Percentiles rank a stretch among this genome's conserved stretches.
phyloP scores from a whole-genome alignment of 2,329 filamentous ascomycete genomes.

The Phyllosticta capitalensis region DNA sequence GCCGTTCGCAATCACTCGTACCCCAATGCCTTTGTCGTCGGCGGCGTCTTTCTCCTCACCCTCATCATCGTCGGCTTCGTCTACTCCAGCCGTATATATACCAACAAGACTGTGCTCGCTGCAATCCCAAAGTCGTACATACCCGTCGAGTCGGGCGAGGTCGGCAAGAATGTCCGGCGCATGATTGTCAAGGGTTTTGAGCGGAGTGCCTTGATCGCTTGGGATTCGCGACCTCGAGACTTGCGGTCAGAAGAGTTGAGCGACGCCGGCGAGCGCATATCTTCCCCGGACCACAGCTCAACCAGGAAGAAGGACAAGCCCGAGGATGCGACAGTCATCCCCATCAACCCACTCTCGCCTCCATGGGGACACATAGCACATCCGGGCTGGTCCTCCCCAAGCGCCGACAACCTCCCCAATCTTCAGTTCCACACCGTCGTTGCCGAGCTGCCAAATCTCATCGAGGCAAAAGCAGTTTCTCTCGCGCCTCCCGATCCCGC shows the following conservation, averaged over 20 bases:
- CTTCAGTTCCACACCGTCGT: conserved; percentile 79
- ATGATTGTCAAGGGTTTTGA: conserved; percentile 65
- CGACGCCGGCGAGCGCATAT: conserved; percentile 8
- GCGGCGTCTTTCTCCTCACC: conserved; percentile 65
- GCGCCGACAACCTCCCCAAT: conserved; percentile 62
- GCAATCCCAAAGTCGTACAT: conserved; percentile 82
- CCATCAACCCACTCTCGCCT: conserved; percentile 37
- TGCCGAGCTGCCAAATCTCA: conserved; percentile 73
- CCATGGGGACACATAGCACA: conserved; percentile 81
- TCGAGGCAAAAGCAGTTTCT: conserved; percentile 88
- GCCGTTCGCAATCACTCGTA: conserved; percentile 56
- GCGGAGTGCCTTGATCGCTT: conserved; percentile 72
- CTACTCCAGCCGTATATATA: conserved; percentile 77
- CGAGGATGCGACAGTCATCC: conserved; percentile 25
- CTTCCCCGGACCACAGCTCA: conserved; percentile 20
- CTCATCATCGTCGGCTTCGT: conserved; percentile 62
- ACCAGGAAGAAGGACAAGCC: conserved; percentile 23
- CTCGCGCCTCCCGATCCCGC: conserved; percentile 56
- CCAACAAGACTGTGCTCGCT: conserved; percentile 67
- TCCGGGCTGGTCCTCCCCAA: conserved; percentile 78
- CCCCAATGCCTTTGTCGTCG: conserved; percentile 77
- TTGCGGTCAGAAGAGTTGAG: conserved; percentile 30
- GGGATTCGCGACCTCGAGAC: conserved; percentile 63
- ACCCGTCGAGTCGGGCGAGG: conserved; percentile 75
- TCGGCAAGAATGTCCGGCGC: conserved; percentile 62